Base-by-base conservation (phyloP, 306 rosid genomes). In the Prunus mira region DNA sequence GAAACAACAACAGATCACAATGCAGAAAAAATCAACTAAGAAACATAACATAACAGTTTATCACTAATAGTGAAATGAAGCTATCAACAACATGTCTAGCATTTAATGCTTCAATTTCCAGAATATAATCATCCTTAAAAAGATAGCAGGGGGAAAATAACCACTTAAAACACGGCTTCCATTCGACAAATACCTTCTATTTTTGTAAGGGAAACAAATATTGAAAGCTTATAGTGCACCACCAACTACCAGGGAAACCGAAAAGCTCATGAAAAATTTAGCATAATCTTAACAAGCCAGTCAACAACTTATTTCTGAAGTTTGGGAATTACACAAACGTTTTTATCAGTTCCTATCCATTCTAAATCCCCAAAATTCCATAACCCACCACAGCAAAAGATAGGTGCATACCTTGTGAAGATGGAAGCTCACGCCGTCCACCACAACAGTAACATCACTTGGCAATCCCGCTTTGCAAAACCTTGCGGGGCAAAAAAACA, bases 391-490 rank as follows among this genome's bases (percentile, higher is more conserved):
- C 9, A 14, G 20, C 54, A 54, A 72, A 54, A 27, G 18, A 51
- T 41, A 38, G 72, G 51, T 28, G 43, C 47, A 30, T 85, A 93
- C 98, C 96, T 86, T 90, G 80, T 93, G 98, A 76, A 93, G 93
- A 85, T 93, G 95, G 80, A 93, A 91, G 83, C 82, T 88, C 50
- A 86, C 80, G 20, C 79, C 87, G 6, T 89, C 91, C 45, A 91
- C 84, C 64, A 86, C 83, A 65, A 91, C 76, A 78, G 73, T 73
- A 24, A 93, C 84, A 85, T 93, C 98, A 78, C 93, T 89, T 1
- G 91, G 93, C 72, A 93, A 75, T 81, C 89, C 91, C 27, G 91
- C 77, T 74, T 79, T 87, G 82, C 91, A 91, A 73, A 83, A 91
- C 95, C 98, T 93, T 61, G 51, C 73, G 69, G 75, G 30, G 27